Percentiles rank a stretch among this genome's conserved stretches.
Evolutionary conservation across 148 eudicot genomes (phyloP).

Genomic region (Silene conica): DNA sequence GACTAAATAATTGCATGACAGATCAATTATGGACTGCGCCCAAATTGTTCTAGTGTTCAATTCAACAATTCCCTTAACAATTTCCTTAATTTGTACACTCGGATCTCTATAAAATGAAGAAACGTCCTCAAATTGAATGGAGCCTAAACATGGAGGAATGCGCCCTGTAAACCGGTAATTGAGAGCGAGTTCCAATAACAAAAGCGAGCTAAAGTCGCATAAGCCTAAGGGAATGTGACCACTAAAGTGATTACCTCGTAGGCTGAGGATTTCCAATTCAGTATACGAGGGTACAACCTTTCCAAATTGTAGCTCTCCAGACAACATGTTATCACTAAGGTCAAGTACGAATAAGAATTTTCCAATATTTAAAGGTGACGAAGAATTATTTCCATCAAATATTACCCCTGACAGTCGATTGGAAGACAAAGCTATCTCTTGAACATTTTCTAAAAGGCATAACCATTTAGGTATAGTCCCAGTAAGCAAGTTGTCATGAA

Average conservation of each 20-base stretch:
- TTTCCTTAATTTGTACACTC: neutral
- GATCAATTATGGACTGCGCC: constrained; percentile 26
- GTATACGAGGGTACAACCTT: too few species aligned
- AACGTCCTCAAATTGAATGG: too few species aligned
- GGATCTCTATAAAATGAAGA: too few species aligned
- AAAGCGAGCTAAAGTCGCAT: neutral
- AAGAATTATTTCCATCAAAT: neutral
- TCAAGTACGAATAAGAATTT: neutral
- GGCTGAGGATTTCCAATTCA: neutral
- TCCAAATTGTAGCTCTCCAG: too few species aligned
- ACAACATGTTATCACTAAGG: neutral
- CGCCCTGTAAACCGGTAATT: neutral
- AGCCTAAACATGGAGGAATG: constrained; percentile 4
- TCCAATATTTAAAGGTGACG: neutral
- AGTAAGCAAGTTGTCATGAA: neutral
- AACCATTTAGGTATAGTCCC: neutral
- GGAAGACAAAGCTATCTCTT: neutral
- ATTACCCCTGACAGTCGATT: neutral
- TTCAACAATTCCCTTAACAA: neutral
- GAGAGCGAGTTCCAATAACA: neutral
- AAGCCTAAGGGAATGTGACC: neutral
- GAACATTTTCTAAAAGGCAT: neutral
- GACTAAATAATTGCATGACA: constrained; percentile 29
- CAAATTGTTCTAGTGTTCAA: neutral
- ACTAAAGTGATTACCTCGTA: neutral